A percentile compares a stretch with the other conserved stretches of the same genome.
Evolutionary conservation across 352 stramenopile species (phyloP).

Genomic region (Globisporangium nunn): DNA sequence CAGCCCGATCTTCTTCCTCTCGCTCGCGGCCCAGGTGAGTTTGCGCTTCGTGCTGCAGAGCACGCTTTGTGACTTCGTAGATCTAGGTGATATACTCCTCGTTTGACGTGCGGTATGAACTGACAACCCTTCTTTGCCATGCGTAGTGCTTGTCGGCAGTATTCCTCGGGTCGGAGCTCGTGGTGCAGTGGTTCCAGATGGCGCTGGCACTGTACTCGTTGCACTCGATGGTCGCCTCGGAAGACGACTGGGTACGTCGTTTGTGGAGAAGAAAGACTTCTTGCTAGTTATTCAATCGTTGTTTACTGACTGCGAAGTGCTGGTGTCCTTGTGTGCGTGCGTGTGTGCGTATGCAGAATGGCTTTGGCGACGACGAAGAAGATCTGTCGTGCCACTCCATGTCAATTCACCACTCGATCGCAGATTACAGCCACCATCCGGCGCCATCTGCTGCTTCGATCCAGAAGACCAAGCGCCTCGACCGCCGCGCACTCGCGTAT

Average conservation of each 20-base stretch:
- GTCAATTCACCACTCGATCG: slow-evolving; percentile 64
- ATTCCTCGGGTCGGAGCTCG: slow-evolving; percentile 71
- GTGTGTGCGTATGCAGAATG: slow-evolving; percentile 20
- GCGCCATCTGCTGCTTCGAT: slow-evolving; percentile 54
- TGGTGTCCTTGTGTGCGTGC: neutral
- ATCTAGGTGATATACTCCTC: no score
- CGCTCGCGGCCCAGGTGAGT: slow-evolving; percentile 62
- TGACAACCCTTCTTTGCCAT: neutral
- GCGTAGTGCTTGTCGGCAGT: slow-evolving; percentile 69
- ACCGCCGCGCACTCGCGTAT: slow-evolving; percentile 68
- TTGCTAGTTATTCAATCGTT: neutral
- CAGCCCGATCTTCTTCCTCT: slow-evolving; percentile 81
- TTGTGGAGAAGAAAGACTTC: neutral
- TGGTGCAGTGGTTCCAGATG: slow-evolving; percentile 83
- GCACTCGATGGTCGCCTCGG: slow-evolving; percentile 59
- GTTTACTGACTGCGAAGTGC: neutral
- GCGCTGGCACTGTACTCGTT: slow-evolving; percentile 79
- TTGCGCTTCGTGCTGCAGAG: neutral
- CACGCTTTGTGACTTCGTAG: no score
- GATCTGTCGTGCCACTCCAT: slow-evolving; percentile 45
- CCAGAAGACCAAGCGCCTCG: slow-evolving; percentile 75
- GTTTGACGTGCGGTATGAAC: neutral
- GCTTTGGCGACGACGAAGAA: slow-evolving; percentile 54
- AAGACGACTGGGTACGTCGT: slow-evolving; percentile 65
- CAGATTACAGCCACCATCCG: slow-evolving; percentile 66